Conservation (phyloP, 106 monocot species). For the Apostasia shenzhenica region DNA sequence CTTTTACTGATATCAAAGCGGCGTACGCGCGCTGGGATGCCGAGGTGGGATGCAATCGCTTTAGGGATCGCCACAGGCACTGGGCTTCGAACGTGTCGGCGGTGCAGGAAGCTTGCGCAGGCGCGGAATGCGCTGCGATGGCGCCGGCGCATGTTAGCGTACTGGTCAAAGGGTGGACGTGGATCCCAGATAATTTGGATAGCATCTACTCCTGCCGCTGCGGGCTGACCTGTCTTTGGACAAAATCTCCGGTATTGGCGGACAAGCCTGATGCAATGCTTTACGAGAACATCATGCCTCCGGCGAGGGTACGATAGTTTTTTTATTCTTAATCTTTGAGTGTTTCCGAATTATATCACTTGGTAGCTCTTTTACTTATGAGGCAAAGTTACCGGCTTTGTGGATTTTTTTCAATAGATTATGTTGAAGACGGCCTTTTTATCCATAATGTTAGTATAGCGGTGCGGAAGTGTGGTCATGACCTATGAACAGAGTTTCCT, state of each 20-base stretch:
- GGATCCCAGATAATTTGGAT: slow-evolving; percentile 88
- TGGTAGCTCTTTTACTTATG: too few species aligned
- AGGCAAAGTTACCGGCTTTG: too few species aligned
- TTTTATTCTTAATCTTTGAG: background rate
- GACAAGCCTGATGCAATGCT: slow-evolving; percentile 72
- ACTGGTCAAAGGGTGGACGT: slow-evolving; percentile 87
- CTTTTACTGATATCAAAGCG: slow-evolving; percentile 37
- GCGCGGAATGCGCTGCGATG: slow-evolving; percentile 15
- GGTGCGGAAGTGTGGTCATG: too few species aligned
- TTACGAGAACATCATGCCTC: slow-evolving; percentile 65
- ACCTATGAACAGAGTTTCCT: too few species aligned
- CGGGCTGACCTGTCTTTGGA: slow-evolving; percentile 81
- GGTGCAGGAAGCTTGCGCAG: slow-evolving; percentile 19
- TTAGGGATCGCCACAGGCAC: slow-evolving; percentile 24
- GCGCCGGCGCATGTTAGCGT: slow-evolving; percentile 40
- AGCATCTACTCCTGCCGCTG: slow-evolving; percentile 74
- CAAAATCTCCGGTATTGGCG: slow-evolving; percentile 56
- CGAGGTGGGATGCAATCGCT: slow-evolving; percentile 46
- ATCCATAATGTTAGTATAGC: too few species aligned
- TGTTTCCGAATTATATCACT: background rate
- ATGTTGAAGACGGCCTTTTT: too few species aligned
- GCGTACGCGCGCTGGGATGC: slow-evolving; percentile 62
- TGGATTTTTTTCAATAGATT: too few species aligned
- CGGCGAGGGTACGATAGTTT: slow-evolving; percentile 24
- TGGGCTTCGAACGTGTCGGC: slow-evolving; percentile 42